Evolutionary conservation across 106 monocot species (phyloP), one percentile per base, ranked within the genome.

Genomic region (Platanthera zijinensis): DNA sequence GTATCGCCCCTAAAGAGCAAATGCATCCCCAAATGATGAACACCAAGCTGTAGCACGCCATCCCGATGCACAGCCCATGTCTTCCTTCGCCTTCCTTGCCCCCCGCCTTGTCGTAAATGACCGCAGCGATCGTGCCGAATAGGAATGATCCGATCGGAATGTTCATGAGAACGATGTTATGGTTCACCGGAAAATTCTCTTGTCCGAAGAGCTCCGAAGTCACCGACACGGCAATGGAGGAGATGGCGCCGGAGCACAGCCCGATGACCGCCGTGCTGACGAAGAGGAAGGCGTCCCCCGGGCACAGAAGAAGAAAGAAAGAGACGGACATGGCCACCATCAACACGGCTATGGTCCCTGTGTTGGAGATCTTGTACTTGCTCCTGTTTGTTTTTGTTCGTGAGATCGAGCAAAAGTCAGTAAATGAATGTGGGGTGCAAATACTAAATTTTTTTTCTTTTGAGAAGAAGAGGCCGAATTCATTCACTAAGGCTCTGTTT

Each of bases 221-320:
- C 63, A 78, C 66, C 10, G 82, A 77, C 64, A 82, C 64, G 0
- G 82, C 77, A 50, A 82, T 64, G n/a, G 82, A 82, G 25, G 82
- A 72, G 25, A 76, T 81, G 54, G 81, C 81, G 22, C 76, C 81
- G 1, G 76, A 54, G 46, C 32, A 63, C 18, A 49, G 9, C 0
- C 76, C 75, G 2, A 81, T 76, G 81, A 76, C 28, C 21, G 70
- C 76, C 0, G 81, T 81, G 54, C 81, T 50, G 14, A 74, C 7
- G 32, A 80, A 73, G 10, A 73, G 50, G 13, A 18, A 50, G 13
- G 0, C 18, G 8, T 73, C 64, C 0, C 50, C 48, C 0, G 73
- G 49, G 22, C 46, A 61, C 1, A 74, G 51, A 14, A 74, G 64
- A 2, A 63, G 62, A 7, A 63, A 80, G 80, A 74, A 80, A 2